Conservation (phyloP, 345 rosid species). For the Rhodamnia rubescens region DNA sequence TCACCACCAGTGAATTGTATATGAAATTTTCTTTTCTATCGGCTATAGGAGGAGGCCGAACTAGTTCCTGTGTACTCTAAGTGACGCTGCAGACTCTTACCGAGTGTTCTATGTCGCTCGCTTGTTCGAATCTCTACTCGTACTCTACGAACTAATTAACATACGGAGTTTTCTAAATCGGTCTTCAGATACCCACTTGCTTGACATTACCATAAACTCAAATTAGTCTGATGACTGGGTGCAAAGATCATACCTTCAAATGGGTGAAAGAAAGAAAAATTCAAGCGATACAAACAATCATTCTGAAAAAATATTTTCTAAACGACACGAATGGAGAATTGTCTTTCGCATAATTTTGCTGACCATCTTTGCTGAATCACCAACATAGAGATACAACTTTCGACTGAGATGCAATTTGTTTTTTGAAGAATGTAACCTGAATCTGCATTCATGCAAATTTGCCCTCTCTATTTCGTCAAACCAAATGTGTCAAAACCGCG, state of each 20-base stretch:
- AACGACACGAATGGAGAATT: not conserved
- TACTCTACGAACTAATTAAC: too few relatives aligned
- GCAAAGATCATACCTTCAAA: too few relatives aligned
- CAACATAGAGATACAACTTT: not conserved
- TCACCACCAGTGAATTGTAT: conserved; percentile 92
- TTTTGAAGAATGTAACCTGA: not conserved
- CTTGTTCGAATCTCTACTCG: too few relatives aligned
- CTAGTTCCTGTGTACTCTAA: conserved; percentile 97
- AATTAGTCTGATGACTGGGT: too few relatives aligned
- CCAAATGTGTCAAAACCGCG: not conserved
- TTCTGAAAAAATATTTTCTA: not conserved
- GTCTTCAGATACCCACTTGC: too few relatives aligned
- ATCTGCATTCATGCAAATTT: not conserved
- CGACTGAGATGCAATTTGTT: not conserved
- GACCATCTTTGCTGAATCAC: not conserved
- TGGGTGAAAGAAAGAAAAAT: too few relatives aligned
- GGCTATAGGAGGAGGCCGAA: conserved; percentile 84
- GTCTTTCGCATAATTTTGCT: not conserved
- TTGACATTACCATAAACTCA: too few relatives aligned
- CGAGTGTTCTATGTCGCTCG: too few relatives aligned
- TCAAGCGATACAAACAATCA: not conserved
- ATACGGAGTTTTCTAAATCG: too few relatives aligned
- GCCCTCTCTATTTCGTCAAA: not conserved
- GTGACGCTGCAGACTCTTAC: too few relatives aligned
- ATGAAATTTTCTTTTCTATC: conserved; percentile 88